phyloP scores from a whole-genome alignment of 148 eudicot species.

The Rhododendron mucronatum region DNA sequence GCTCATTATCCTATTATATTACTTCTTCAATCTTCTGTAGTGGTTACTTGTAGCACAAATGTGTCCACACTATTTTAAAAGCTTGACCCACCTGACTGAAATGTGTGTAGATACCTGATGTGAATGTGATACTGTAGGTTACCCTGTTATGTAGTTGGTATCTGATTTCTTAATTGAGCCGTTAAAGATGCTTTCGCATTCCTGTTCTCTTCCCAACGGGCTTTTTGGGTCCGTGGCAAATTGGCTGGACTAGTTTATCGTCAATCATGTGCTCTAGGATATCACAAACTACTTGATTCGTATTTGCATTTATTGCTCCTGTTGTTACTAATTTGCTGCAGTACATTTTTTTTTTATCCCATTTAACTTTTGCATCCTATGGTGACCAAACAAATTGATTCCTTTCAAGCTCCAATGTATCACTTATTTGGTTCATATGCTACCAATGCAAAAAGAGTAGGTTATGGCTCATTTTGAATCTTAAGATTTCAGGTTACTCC shows the following conservation, averaged over 20 bases:
- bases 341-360: background rate
- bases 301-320: background rate
- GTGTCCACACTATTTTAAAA: background rate
- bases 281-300: background rate
- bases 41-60: background rate
- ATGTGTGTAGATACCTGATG: background rate
- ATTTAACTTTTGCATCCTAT: background rate
- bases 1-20: background rate
- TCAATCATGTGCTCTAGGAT: background rate
- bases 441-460: background rate
- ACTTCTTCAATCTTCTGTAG: background rate
- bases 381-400: background rate
- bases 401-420: background rate
- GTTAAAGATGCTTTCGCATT: background rate
- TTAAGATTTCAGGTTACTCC: background rate
- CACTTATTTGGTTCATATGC: background rate
- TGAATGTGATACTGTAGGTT: background rate
- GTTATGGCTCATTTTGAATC: background rate
- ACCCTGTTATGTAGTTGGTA: background rate
- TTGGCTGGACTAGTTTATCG: background rate
- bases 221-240: background rate
- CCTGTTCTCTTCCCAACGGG: background rate
- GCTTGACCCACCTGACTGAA: background rate
- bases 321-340: background rate
- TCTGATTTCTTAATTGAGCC: background rate